Percentiles rank a stretch among this genome's conserved stretches.
phyloP scores from a whole-genome alignment of 805 yeast species.

The Saccharomycopsis malanga region DNA sequence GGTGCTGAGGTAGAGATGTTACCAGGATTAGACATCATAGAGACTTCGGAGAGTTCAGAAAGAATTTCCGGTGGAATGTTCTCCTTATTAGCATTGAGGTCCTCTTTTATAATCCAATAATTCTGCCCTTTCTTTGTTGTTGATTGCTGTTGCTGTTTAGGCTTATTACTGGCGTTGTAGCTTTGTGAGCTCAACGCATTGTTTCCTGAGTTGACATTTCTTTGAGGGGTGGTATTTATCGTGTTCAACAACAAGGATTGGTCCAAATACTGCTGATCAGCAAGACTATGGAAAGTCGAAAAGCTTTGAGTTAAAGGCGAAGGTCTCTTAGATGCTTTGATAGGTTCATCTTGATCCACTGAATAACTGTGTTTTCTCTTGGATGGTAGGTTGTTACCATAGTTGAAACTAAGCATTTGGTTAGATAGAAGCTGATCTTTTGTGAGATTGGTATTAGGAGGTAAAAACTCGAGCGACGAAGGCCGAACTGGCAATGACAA shows the following conservation, averaged over 20 bases:
- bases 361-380: background rate
- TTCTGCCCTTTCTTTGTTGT: conserved; percentile 1
- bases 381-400: background rate
- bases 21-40: background rate
- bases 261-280: background rate
- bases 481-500: conserved; percentile 34
- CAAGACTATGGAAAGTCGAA: background rate
- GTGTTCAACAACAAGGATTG: background rate
- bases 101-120: conserved; percentile 16
- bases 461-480: background rate
- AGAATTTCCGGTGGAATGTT: conserved; percentile 9
- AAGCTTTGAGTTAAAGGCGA: conserved; percentile 4
- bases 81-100: conserved; percentile 5
- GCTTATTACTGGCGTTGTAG: background rate
- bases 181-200: background rate
- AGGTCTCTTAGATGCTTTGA: background rate
- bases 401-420: background rate
- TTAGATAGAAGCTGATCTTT: background rate
- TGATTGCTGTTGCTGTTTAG: background rate
- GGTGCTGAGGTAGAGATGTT: background rate
- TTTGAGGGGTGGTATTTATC: background rate
- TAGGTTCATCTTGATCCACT: background rate
- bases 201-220: background rate
- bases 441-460: conserved; percentile 1
- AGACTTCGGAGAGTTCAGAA: conserved; percentile 9